Evolutionary conservation across 139 green algal species (phyloP).

Genomic region (Eudorina sp.): DNA sequence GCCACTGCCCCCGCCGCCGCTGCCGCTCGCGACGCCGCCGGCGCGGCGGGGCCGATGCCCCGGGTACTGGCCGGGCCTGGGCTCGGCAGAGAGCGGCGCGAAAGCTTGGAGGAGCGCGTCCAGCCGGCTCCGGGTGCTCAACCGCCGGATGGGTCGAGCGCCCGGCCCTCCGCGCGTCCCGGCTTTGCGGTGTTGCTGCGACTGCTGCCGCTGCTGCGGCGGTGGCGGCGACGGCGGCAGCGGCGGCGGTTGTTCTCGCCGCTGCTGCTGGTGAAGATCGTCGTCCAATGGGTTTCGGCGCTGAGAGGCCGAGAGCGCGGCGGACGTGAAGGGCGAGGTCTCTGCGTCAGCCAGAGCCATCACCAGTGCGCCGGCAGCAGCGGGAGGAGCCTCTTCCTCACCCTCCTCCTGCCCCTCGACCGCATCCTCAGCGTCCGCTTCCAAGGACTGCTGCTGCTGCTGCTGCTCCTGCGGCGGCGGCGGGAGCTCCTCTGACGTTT

Average conservation of each 20-base stretch:
- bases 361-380: neutral
- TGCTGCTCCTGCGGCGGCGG: too few relatives aligned
- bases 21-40: neutral
- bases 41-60: neutral
- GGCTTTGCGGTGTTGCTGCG: neutral
- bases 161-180: neutral
- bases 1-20: neutral
- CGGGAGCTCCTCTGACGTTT: neutral
- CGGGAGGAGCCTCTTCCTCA: too few relatives aligned
- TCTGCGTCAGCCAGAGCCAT: neutral
- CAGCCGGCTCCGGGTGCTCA: constrained; percentile 23
- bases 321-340: constrained; percentile 1
- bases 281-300: neutral
- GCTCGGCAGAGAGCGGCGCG: neutral
- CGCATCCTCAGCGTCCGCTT: neutral
- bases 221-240: neutral
- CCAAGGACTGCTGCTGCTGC: too few relatives aligned
- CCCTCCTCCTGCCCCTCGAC: too few relatives aligned
- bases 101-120: neutral
- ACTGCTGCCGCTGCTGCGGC: neutral
- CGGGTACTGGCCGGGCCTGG: too few relatives aligned
- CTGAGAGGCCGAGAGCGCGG: neutral
- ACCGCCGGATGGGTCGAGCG: neutral
- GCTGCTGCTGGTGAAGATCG: too few relatives aligned
- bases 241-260: too few relatives aligned